Conservation (phyloP, 306 rosid genomes). For the Astragalus glycyphyllos region DNA sequence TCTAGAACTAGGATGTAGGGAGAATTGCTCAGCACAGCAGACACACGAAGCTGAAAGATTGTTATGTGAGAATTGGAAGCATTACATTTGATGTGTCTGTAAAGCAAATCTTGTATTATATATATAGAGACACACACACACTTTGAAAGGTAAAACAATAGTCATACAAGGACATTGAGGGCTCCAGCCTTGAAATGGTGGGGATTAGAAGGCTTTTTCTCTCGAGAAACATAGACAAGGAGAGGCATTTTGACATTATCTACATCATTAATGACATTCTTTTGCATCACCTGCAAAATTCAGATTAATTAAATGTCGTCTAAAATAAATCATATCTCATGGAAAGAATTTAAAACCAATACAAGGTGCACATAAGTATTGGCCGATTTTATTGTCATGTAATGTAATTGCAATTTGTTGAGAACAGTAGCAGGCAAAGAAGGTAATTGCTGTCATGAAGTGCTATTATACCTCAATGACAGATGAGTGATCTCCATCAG, state of each 20-base stretch:
- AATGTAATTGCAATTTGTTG: background rate
- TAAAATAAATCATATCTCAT: background rate
- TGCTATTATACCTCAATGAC: slow-evolving; percentile 56
- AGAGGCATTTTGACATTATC: slow-evolving; percentile 52
- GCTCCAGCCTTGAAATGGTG: slow-evolving; percentile 87
- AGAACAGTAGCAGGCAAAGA: slow-evolving; percentile 12
- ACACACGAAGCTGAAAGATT: slow-evolving; percentile 65
- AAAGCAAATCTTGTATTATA: slow-evolving; percentile 4
- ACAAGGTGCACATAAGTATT: background rate
- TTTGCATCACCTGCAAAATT: slow-evolving; percentile 50
- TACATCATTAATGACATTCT: slow-evolving; percentile 28
- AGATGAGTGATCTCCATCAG: slow-evolving; percentile 49
- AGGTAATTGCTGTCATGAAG: background rate
- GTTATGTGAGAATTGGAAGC: background rate
- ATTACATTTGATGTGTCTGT: slow-evolving; percentile 31
- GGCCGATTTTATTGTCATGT: slow-evolving; percentile 11
- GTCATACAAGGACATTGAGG: slow-evolving; percentile 66
- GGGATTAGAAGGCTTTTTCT: slow-evolving; percentile 53
- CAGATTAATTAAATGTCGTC: slow-evolving; percentile 3
- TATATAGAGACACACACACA: too few relatives aligned
- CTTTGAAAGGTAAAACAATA: slow-evolving; percentile 9
- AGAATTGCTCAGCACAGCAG: slow-evolving; percentile 70
- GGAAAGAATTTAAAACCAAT: background rate
- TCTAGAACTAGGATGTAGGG: slow-evolving; percentile 70
- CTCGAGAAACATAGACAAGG: slow-evolving; percentile 70